Percentiles rank a stretch among this genome's conserved stretches.
phyloP scores from a whole-genome alignment of 1,139 yeast genomes.

The Pichia sp. region DNA sequence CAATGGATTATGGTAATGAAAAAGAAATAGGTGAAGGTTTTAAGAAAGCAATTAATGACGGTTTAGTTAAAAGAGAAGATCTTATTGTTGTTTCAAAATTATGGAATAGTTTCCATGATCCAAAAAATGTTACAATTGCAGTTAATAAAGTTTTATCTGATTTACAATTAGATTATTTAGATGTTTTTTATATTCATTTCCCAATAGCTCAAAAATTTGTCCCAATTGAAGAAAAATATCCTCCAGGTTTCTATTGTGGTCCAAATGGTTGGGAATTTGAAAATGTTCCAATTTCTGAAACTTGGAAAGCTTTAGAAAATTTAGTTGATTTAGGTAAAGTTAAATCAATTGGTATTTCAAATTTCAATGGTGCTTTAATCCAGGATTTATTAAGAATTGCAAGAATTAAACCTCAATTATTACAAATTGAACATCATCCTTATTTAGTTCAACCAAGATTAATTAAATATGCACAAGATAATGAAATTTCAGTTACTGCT shows the following conservation, averaged over 20 bases:
- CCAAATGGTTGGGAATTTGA: slow-evolving; percentile 51
- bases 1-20: slow-evolving; percentile 74
- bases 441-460: slow-evolving; percentile 73
- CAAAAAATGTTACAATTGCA: slow-evolving; percentile 52
- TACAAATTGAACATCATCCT: slow-evolving; percentile 92
- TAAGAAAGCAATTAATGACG: slow-evolving; percentile 57
- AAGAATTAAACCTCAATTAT: slow-evolving; percentile 67
- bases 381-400: slow-evolving; percentile 71
- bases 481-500: slow-evolving; percentile 68
- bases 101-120: slow-evolving; percentile 76
- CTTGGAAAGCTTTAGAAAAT: slow-evolving; percentile 75
- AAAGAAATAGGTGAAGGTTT: slow-evolving; percentile 68
- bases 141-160: slow-evolving; percentile 58
- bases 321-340: slow-evolving; percentile 58
- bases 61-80: slow-evolving; percentile 65
- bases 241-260: slow-evolving; percentile 67
- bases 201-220: slow-evolving; percentile 71
- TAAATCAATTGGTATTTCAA: slow-evolving; percentile 77
- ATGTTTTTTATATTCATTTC: slow-evolving; percentile 73
- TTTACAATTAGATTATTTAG: slow-evolving; percentile 62
- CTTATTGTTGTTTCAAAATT: slow-evolving; percentile 71
- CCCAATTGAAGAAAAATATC: slow-evolving; percentile 69
- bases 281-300: slow-evolving; percentile 65
- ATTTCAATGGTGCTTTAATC: slow-evolving; percentile 69
- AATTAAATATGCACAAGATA: slow-evolving; percentile 53